Evolutionary conservation across 495 filamentous ascomycete species (phyloP), one percentile per base, ranked within the genome.

Genomic region (Lasiosphaeria ovina): DNA sequence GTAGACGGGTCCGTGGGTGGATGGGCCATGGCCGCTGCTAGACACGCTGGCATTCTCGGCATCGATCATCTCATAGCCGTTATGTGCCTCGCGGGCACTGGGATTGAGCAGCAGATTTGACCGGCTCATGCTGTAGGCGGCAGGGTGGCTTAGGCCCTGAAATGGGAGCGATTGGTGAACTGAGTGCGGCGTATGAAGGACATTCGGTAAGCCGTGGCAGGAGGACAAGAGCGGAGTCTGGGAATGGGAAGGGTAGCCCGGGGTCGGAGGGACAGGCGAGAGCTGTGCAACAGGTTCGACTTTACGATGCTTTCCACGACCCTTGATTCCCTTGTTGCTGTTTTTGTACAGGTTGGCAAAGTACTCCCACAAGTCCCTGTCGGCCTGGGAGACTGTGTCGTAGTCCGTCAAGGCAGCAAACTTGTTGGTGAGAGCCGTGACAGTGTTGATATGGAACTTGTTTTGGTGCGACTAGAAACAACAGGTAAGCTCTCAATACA

Each of bases 261-360:
- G 17, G 11, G 53, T 38, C 3, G 63, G 54, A 34, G 54, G 62
- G 3, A 50, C 36, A 3, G 61, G 56, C 17, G 62, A 44, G 17
- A 40, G 40, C 7, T 65, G 68, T 16, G 60, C 10, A 36, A 69
- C 66, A 12, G 69, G 59, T 7, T 66, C 64, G 31, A 83, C 79
- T 60, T 80, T 85, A 50, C 91, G 83, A 71, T 94, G 87, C 72
- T 93, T 93, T 17, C 93, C 93, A 11, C 93, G 87, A 6, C 93
- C 93, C 74, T 97, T 98, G 77, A 98, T 97, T 2, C 93, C 93
- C 73, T 96, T 96, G 79, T 98, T 98, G 74, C 88, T 92, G 72
- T 97, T 93, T 78, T 96, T 96, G 81, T 97, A 96, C 17, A 97
- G 75, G 1, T 81, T 81, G 3, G 87, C 85, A 64, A 98, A 95